Evolutionary conservation across 352 stramenopile genomes (phyloP), one percentile per base, ranked within the genome.

Genomic region (Stramenopiles sp.): DNA sequence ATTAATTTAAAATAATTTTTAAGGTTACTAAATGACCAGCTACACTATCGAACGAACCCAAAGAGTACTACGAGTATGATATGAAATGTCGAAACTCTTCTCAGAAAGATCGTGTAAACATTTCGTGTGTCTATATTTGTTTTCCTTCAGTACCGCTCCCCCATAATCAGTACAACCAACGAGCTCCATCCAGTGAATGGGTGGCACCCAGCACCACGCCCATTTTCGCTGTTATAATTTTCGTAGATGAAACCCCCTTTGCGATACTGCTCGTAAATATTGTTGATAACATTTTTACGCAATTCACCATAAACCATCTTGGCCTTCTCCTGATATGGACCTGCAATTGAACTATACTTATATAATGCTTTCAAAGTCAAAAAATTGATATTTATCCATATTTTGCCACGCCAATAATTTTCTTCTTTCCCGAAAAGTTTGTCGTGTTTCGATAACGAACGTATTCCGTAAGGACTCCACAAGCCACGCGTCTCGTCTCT

Each of bases 341-440:
- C 82, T 30, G 67, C 67, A 0, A 84, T 82, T 29, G 88, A 76
- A 27, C 86, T 87, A 80, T 95, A 95, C 83, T 93, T 81, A 80
- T 94, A 86, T 31, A 95, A 86, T 30, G 91, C 90, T 83, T 89
- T 86, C 32, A 97, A 82, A 76, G 91, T 91, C 30, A 97, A 85
- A 83, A 95, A 97, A 86, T 97, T 97, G 22, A 91, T 84, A 82
- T 95, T 95, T 80, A 97, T 92, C 93, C 93, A 97, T 81, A 97
- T 95, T 44, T 92, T 88, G 44, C 93, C 93, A 76, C 93, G 89
- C 93, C 93, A 97, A 86, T 96, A 95, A 76, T 88, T 88, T 32
- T 92, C 91, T 44, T 92, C 91, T 83, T 97, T 91, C 0, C 91
- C 91, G n/a, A 90, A 88, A 1, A 91, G 89, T 67, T 97, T 96